Conservation (phyloP, 2,329 filamentous ascomycete genomes). For the Cladorrhinum sp. region DNA sequence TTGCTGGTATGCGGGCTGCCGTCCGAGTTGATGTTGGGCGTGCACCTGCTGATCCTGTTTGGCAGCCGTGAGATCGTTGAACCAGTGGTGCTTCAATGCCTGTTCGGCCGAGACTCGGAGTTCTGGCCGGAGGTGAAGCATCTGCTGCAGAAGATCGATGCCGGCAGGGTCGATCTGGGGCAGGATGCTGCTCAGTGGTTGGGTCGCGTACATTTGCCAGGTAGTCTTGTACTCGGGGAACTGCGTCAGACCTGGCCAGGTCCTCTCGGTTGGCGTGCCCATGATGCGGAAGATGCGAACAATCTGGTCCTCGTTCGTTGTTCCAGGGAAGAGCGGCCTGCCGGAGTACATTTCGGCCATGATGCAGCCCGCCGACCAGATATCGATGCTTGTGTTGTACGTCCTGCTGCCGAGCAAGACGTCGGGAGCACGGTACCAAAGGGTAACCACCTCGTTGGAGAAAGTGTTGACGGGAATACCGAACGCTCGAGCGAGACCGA, state of each 20-base stretch:
- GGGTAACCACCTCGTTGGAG: slow-evolving; percentile 93
- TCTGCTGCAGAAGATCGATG: slow-evolving; percentile 80
- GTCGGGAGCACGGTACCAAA: slow-evolving; percentile 97
- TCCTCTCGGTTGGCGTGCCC: slow-evolving; percentile 93
- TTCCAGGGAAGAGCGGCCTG: slow-evolving; percentile 90
- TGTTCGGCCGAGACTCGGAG: slow-evolving; percentile 84
- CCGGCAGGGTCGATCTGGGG: slow-evolving; percentile 86
- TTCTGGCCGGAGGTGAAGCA: slow-evolving; percentile 91
- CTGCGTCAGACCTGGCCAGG: slow-evolving; percentile 91
- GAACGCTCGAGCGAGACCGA: slow-evolving; percentile 89
- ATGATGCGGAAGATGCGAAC: slow-evolving; percentile 97
- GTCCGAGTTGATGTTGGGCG: slow-evolving; percentile 20
- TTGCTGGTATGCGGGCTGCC: slow-evolving; percentile 27
- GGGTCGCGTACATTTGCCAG: slow-evolving; percentile 91
- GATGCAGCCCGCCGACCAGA: slow-evolving; percentile 98
- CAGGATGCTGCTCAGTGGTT: slow-evolving; percentile 81
- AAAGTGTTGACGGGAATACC: slow-evolving; percentile 98
- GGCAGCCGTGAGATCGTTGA: slow-evolving; percentile 66
- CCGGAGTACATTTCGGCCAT: slow-evolving; percentile 99
- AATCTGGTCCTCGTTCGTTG: slow-evolving; percentile 96
- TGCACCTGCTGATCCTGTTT: slow-evolving; percentile 43
- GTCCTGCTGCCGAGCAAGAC: slow-evolving; percentile 90
- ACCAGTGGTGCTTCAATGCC: slow-evolving; percentile 89
- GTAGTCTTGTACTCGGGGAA: slow-evolving; percentile 97
- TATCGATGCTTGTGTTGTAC: slow-evolving; percentile 99